Base-by-base conservation (phyloP, 75 land plant genomes). In the Chamaecyparis obtusa region DNA sequence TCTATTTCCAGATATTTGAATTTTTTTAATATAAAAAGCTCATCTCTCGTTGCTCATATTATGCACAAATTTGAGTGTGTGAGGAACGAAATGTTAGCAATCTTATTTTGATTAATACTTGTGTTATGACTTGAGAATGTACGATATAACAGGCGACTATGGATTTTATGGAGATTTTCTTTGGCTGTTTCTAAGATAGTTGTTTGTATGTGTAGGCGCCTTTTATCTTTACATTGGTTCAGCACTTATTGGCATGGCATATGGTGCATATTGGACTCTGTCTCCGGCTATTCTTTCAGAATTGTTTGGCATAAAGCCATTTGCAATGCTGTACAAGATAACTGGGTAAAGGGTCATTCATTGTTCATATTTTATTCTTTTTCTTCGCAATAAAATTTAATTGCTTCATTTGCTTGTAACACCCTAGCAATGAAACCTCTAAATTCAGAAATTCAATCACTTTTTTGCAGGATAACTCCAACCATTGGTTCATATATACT, bases 221-320 rank as follows among this genome's bases (percentile, higher is more conserved):
- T 90, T 87, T 14, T 46, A 84, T 49, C 86, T 91, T 51, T 91
- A 86, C 41, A 15, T 91, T 78, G 91, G 92, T 27, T 88, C 93
- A 17, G 93, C 92, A 21, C 85, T 87, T 21, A 85, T 87, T 46
- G 93, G 93, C 7, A 85, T 90, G 32, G 84, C 93, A 14, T 92
- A 90, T 85, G 93, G 93, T 33, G 87, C 90, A 37, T 92, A 88
- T 86, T 92, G 93, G 93, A 88, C 92, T 83, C 86, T 92, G 5
- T 30, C 87, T 32, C 93, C 93, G 8, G 86, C 92, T 55, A 86
- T 92, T 27, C 48, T 90, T 13, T 91, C 93, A 14, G 93, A 92
- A 81, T 87, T 90, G 30, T 92, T 92, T 83, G 93, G 93, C 5
- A 46, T 90, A 43, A 69, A 76, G 76, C 80, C 87, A 60, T 92